Evolutionary conservation across 192 early-diverging fungal species (phyloP), one percentile per base, ranked within the genome.

Genomic region (Gonapodya prolifera): DNA sequence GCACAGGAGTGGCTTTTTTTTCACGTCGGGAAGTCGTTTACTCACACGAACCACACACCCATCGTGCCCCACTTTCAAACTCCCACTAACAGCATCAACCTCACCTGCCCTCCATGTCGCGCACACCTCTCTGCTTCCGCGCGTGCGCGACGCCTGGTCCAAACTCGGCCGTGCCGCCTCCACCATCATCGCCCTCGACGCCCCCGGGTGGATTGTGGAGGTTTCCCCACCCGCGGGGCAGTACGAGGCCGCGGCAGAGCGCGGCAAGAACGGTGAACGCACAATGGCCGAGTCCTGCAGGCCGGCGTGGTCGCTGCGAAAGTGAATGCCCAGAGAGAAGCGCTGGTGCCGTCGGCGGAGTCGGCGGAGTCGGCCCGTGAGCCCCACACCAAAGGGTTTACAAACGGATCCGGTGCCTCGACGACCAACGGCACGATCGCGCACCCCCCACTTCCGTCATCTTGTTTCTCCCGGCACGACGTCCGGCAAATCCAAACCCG

Each of bases 391-490:
- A n/a, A n/a, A n/a, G n/a, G n/a, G n/a, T n/a, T n/a, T n/a, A n/a
- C n/a, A n/a, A n/a, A n/a, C n/a, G n/a, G n/a, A n/a, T n/a, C n/a
- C n/a, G n/a, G n/a, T n/a, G n/a, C n/a, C n/a, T n/a, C n/a, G n/a
- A n/a, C n/a, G n/a, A n/a, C n/a, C n/a, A n/a, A n/a, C n/a, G n/a
- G n/a, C n/a, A n/a, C n/a, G n/a, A n/a, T 29, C 28, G 71, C 18
- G 29, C 2, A 18, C 28, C 71, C 71, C 71, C 71, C 71, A 18
- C 71, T 8, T 32, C 28, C n/a, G 8, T 29, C 28, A 73, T 32
- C 71, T 73, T 29, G 2, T 73, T 29, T 73, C 71, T 29, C 29
- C 71, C 71, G 71, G 71, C 71, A 73, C 71, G 8, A 73, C 71
- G 8, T 73, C 71, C 8, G 71, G 71, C 71, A 73, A 73, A 29